Percentiles rank a stretch among this genome's conserved stretches.
phyloP scores from a whole-genome alignment of 108 stramenopile species.

The Skeletonema potamos region DNA sequence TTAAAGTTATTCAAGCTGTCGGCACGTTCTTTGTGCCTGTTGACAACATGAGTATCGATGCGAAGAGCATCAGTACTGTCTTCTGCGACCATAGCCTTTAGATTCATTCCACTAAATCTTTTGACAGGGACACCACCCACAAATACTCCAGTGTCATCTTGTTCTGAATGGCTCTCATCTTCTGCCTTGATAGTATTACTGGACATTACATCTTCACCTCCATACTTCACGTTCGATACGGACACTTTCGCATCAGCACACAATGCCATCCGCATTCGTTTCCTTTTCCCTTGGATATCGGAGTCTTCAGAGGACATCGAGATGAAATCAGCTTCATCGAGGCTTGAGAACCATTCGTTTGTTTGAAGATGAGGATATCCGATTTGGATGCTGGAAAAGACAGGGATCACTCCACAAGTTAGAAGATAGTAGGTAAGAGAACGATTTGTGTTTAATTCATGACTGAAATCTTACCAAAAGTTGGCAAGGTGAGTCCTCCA shows the following conservation, averaged over 20 bases:
- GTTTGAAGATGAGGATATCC: constrained; percentile 59
- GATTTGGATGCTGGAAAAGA: constrained; percentile 53
- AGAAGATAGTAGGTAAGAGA: background rate
- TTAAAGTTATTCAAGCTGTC: background rate
- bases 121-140: constrained; percentile 7
- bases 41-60: background rate
- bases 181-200: background rate
- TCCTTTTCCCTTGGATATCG: constrained; percentile 55
- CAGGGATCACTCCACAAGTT: background rate
- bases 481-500: constrained; percentile 82
- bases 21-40: background rate
- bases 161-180: background rate
- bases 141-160: constrained; percentile 10
- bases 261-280: constrained; percentile 61
- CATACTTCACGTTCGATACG: background rate
- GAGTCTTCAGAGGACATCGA: constrained; percentile 49
- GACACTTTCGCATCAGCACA: constrained; percentile 15
- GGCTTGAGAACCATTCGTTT: constrained; percentile 62
- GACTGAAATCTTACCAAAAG: constrained; percentile 32
- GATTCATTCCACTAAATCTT: constrained; percentile 3
- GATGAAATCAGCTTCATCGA: constrained; percentile 62
- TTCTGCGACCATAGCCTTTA: background rate
- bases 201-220: background rate
- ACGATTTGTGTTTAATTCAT: background rate
- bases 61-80: background rate